Base-by-base conservation (phyloP, 306 rosid species). In the Dryas drummondii region DNA sequence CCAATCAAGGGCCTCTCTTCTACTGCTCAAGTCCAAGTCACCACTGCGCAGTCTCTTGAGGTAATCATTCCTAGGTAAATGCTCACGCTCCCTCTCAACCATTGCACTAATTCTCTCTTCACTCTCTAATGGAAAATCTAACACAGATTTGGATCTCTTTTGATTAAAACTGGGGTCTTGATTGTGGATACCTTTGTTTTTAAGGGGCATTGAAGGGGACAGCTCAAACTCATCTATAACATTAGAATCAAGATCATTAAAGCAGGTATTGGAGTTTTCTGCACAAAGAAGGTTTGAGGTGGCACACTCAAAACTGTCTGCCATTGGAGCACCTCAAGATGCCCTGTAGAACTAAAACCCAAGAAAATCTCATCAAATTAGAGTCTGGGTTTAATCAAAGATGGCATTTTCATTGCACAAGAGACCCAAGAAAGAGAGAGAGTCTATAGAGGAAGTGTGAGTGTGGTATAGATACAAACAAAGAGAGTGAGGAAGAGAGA, bases 1-100 rank as follows among this genome's bases (percentile, higher is more conserved):
- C 97, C 93, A 86, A 84, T 91, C 96, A 78, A 91, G 52, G 72
- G 98, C 93, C 49, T 87, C 85, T 26, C 47, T 82, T 68, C 98
- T 85, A 52, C 82, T 76, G 78, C 74, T 85, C 84, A 89, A 81
- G 72, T 89, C 89, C 73, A 94, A 84, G 72, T 85, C 93, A 82
- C 93, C 89, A 72, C 82, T 67, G 54, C 85, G 88, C 71, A 93
- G 75, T 74, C 88, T 88, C 60, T 70, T 72, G 37, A 91, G 81
- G 73, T 91, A 93, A 89, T 89, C 96, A 64, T 41, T 76, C 19
- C 45, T 76, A 44, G 98, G 97, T 76, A 88, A 78, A 82, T 81
- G 84, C 19, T 85, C 86, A 7, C 57, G 79, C 85, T 91, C 97
- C 72, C 66, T 88, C 81, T 78, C 82, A 76, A 84, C 76, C 93